Conservation (phyloP, 2,329 filamentous ascomycete genomes). For the Fusarium redolens region DNA sequence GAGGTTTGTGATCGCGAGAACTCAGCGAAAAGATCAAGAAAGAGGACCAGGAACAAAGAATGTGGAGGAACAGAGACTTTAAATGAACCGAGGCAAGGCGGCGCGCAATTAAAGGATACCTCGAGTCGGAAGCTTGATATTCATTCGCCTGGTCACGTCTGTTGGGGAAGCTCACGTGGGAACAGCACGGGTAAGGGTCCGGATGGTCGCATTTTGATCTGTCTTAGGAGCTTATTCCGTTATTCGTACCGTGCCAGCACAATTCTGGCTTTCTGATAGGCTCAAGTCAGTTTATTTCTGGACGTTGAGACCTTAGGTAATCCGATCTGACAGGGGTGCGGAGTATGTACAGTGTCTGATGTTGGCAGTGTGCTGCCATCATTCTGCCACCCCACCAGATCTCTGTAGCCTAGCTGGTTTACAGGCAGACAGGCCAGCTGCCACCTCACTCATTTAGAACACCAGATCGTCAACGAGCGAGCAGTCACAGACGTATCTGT, state of each 20-base stretch:
- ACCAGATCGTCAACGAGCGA: constrained; percentile 4
- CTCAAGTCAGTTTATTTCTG: not conserved
- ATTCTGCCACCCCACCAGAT: constrained; percentile 32
- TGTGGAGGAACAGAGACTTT: not conserved
- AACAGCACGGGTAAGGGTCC: constrained; percentile 35
- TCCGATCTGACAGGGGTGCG: constrained; percentile 8
- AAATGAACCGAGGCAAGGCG: constrained; percentile 21
- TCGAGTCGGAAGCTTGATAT: constrained; percentile 1
- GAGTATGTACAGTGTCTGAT: not conserved
- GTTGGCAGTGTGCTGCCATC: constrained; percentile 9
- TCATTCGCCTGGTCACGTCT: constrained; percentile 26
- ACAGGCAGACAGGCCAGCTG: constrained; percentile 18
- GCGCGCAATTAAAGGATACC: not conserved
- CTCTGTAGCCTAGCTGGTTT: not conserved
- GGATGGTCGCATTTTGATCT: constrained; percentile 10
- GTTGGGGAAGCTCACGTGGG: constrained; percentile 43
- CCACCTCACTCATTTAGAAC: constrained; percentile 33
- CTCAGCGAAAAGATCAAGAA: not conserved
- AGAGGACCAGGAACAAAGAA: not conserved
- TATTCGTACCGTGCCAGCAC: not conserved
- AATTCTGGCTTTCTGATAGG: not conserved
- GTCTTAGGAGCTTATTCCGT: constrained; percentile 8
- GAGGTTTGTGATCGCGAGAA: not conserved
- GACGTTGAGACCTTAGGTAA: constrained; percentile 23
- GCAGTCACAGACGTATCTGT: not conserved